Evolutionary conservation across 768 basidiomycete species (phyloP).

Genomic region (Amanita molliuscula): DNA sequence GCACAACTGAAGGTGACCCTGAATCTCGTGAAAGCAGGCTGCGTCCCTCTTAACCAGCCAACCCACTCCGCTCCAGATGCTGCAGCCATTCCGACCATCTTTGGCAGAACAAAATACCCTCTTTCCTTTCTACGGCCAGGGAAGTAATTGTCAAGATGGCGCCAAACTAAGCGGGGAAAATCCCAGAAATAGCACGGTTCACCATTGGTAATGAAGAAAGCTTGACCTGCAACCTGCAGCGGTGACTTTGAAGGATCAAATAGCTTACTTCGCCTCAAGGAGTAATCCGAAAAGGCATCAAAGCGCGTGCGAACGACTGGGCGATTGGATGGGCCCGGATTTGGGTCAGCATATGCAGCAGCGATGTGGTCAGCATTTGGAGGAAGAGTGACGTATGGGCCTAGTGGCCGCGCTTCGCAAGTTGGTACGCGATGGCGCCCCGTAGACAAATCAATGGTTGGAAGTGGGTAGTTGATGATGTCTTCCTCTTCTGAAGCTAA

Average conservation of each 20-base stretch:
- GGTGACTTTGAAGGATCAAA: slow-evolving; percentile 35
- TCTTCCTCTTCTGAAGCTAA: slow-evolving; percentile 31
- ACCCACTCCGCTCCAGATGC: slow-evolving; percentile 69
- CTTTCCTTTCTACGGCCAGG: slow-evolving; percentile 37
- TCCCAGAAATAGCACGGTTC: slow-evolving; percentile 98
- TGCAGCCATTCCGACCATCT: slow-evolving; percentile 54
- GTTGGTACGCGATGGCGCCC: slow-evolving; percentile 66
- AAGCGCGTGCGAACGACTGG: slow-evolving; percentile 70
- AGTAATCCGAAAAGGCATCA: slow-evolving; percentile 62
- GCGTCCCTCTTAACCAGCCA: slow-evolving; percentile 63
- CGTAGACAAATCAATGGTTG: slow-evolving; percentile 53
- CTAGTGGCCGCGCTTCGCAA: slow-evolving; percentile 69
- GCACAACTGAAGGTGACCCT: slow-evolving; percentile 75
- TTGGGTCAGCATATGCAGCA: slow-evolving; percentile 41
- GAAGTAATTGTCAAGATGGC: slow-evolving; percentile 49
- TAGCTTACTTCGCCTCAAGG: slow-evolving; percentile 42
- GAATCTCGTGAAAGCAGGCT: slow-evolving; percentile 79
- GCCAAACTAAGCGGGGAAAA: slow-evolving; percentile 75
- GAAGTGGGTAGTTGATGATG: slow-evolving; percentile 41
- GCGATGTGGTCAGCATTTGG: slow-evolving; percentile 47
- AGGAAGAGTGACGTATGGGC: slow-evolving; percentile 63
- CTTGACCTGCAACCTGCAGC: slow-evolving; percentile 83
- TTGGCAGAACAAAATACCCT: slow-evolving; percentile 40
- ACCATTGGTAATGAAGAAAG: slow-evolving; percentile 94
- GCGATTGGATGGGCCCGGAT: slow-evolving; percentile 28